Base-by-base conservation (phyloP, 225 moss, liverwort and hornwort genomes). In the Pleurozium schreberi region DNA sequence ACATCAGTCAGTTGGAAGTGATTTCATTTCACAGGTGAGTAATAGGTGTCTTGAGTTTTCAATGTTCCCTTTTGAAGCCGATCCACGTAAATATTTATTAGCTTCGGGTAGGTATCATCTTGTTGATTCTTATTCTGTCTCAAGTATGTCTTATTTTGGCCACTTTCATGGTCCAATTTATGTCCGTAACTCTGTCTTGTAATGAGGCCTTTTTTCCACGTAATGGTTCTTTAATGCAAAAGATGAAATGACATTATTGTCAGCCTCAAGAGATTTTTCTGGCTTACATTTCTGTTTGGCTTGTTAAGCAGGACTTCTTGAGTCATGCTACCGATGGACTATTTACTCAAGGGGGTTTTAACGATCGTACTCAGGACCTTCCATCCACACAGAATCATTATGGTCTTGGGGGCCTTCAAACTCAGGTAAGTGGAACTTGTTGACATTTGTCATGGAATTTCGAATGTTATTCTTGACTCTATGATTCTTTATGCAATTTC, bases 321-420 rank as follows among this genome's bases (percentile, higher is more conserved):
- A 88, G 95, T 53, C 98, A 99, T 92, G 95, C 96, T 75, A 93
- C 95, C 43, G 96, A 99, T 81, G 97, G 96, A 38, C 94, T 99
- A 27, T 99, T 99, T 73, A 99, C 99, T 28, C 97, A 99, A 83
- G 99, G 95, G 55, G 96, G 90, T 52, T 99, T 96, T 50, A 91
- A 93, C 87, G 97, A 99, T 85, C 96, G 97, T 69, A 92, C 95
- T 65, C 97, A 99, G 88, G 99, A 97, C 89, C 96, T 96, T 79
- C 96, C 97, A 60, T 95, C 99, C 49, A 95, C 96, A 17, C 99
- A 96, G 80, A 91, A 91, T 57, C 99, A 97, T 90, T 97, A 96
- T 92, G 95, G 96, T 63, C 91, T 97, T 60, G 96, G 96, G 66
- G 94, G 96, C 50, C 96, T 99, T 55, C 97, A 96, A 87, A 96